Percentiles rank a stretch among this genome's conserved stretches.
Conservation (phyloP, 1,284 basidiomycete genomes). For the Pascua sp. region DNA sequence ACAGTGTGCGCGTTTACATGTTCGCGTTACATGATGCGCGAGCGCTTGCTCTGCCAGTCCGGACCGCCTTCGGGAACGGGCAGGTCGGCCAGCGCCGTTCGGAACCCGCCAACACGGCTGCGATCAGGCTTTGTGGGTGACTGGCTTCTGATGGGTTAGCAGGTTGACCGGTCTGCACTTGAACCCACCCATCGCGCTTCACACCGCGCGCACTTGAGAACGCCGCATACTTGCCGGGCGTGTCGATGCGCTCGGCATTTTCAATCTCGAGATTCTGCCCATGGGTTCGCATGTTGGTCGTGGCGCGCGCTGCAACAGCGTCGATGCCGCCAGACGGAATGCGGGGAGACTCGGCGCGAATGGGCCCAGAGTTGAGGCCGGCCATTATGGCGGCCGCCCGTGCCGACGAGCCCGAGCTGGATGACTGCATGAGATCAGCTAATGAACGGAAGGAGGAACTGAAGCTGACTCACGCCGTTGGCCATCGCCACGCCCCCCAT, state of each 20-base stretch:
- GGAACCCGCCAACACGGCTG: constrained; percentile 10
- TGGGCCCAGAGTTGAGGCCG: constrained; percentile 1
- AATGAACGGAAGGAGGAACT: background rate
- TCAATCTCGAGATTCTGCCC: constrained; percentile 10
- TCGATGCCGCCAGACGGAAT: constrained; percentile 35
- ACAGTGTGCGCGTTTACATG: background rate
- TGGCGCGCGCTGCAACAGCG: constrained; percentile 25
- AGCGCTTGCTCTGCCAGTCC: constrained; percentile 25
- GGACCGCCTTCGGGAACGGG: constrained; percentile 2
- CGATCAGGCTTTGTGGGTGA: constrained; percentile 14
- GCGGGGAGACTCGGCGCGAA: constrained; percentile 23
- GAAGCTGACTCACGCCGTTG: constrained; percentile 2
- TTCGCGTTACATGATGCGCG: constrained; percentile 17
- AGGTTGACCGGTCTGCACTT: too few species aligned
- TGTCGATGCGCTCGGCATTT: constrained; percentile 5
- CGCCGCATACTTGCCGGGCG: constrained; percentile 15
- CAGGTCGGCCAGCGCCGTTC: constrained; percentile 26
- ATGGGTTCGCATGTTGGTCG: constrained; percentile 11
- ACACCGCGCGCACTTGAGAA: constrained; percentile 40
- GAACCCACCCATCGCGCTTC: constrained; percentile 30
- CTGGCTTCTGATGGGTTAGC: constrained; percentile 8
- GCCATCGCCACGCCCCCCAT: constrained; percentile 5
- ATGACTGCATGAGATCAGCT: constrained; percentile 1
- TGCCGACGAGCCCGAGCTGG: background rate
- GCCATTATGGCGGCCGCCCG: constrained; percentile 16